These are phyloP conservation scores for Xylaria scruposa DNA, from an alignment of 495 filamentous ascomycete species.

Conservation along the genomic window DNA sequence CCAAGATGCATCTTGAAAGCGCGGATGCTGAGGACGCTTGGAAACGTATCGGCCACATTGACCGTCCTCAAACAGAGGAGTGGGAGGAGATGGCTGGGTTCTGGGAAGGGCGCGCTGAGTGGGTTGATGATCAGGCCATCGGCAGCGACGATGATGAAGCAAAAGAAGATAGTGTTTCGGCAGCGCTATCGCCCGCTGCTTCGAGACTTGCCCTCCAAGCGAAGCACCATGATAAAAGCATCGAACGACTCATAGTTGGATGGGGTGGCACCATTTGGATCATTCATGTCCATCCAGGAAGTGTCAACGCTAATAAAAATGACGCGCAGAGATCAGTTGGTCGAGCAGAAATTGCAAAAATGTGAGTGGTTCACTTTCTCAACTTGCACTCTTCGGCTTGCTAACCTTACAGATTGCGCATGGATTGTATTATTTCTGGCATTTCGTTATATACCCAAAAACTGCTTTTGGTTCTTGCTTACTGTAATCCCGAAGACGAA, in stretches of 20 bases:
- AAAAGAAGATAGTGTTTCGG: conserved; percentile 43
- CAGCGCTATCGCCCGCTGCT: conserved; percentile 50
- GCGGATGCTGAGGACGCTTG: conserved; percentile 82
- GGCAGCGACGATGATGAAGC: conserved; percentile 57
- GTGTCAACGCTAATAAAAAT: conserved; percentile 68
- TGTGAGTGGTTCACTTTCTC: conserved; percentile 61
- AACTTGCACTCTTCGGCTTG: neutral
- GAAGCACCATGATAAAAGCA: conserved; percentile 48
- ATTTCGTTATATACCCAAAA: conserved; percentile 95
- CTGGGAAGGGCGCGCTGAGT: conserved; percentile 90
- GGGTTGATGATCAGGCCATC: conserved; percentile 83
- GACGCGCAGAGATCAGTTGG: conserved; percentile 75
- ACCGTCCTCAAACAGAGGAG: conserved; percentile 74
- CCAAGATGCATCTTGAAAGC: conserved; percentile 79
- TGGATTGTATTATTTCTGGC: conserved; percentile 96
- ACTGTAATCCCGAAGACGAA: conserved; percentile 73
- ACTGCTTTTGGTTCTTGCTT: conserved; percentile 87
- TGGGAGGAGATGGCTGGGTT: conserved; percentile 96
- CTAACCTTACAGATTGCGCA: conserved; percentile 74
- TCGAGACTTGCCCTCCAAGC: conserved; percentile 53
- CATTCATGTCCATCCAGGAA: conserved; percentile 85
- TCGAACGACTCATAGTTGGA: conserved; percentile 87
- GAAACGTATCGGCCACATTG: conserved; percentile 95
- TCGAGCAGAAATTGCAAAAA: conserved; percentile 85
- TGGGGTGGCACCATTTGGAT: conserved; percentile 98